Evolutionary conservation across 352 stramenopile species (phyloP).

Genomic region (Phytophthora fragariae): DNA sequence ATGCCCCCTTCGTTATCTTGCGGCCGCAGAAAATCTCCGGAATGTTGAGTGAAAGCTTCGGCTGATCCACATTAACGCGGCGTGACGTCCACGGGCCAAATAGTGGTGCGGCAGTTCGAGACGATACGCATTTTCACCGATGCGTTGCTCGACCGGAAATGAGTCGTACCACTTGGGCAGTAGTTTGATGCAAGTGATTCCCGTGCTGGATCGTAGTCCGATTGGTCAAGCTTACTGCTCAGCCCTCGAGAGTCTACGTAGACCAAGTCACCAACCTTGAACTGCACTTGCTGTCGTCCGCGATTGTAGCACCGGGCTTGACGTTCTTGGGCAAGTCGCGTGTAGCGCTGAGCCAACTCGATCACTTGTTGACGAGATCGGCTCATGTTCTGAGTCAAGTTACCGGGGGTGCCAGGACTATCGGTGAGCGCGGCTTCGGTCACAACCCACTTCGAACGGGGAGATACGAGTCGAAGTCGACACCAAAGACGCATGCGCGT

Average conservation of each 20-base stretch:
- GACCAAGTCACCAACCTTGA: slow-evolving; percentile 12
- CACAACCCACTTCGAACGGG: slow-evolving; percentile 12
- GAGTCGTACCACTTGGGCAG: slow-evolving; percentile 7
- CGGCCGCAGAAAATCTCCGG: neutral
- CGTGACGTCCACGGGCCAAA: slow-evolving; percentile 5
- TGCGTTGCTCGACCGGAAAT: neutral
- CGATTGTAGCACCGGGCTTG: slow-evolving; percentile 4
- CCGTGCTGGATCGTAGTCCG: neutral
- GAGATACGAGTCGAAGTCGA: slow-evolving; percentile 10
- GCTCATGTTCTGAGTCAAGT: neutral
- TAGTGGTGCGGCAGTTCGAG: slow-evolving; percentile 4
- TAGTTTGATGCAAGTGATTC: slow-evolving; percentile 12
- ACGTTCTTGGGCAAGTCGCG: slow-evolving; percentile 7
- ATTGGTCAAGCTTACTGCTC: slow-evolving; percentile 7
- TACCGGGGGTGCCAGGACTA: slow-evolving; percentile 2
- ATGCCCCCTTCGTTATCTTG: slow-evolving; percentile 8
- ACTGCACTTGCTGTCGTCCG: slow-evolving; percentile 7
- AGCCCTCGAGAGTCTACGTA: slow-evolving; percentile 7
- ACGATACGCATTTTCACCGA: slow-evolving; percentile 10
- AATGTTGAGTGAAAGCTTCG: slow-evolving; percentile 1
- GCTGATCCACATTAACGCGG: slow-evolving; percentile 14
- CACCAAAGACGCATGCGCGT: slow-evolving; percentile 13
- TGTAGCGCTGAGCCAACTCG: slow-evolving; percentile 13
- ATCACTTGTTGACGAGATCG: slow-evolving; percentile 8
- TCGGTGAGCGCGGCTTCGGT: slow-evolving; percentile 5